Conservation (phyloP, 1,284 basidiomycete species). For the Trichosporon coremiiforme region DNA sequence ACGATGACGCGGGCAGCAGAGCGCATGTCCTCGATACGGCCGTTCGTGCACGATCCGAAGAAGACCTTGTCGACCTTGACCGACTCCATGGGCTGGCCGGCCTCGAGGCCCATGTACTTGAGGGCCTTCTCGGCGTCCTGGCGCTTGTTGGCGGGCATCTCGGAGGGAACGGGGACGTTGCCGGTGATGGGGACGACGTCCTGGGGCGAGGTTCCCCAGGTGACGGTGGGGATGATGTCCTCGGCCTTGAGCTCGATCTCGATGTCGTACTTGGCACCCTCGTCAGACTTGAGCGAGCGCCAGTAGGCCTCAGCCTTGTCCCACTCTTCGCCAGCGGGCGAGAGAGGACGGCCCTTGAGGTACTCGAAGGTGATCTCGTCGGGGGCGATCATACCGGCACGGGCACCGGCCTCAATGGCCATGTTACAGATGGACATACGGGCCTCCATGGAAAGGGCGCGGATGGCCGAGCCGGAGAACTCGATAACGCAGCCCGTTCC, state of each 20-base stretch:
- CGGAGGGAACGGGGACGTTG: slow-evolving; percentile 75
- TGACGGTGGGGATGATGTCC: slow-evolving; percentile 91
- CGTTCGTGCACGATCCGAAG: slow-evolving; percentile 96
- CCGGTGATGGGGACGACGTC: slow-evolving; percentile 88
- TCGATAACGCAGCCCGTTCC: slow-evolving; percentile 93
- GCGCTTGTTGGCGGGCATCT: slow-evolving; percentile 69
- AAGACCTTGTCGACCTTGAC: slow-evolving; percentile 90
- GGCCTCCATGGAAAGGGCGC: slow-evolving; percentile 89
- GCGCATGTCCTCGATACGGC: slow-evolving; percentile 91
- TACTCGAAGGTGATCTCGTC: slow-evolving; percentile 89
- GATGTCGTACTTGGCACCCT: slow-evolving; percentile 85
- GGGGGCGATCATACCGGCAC: slow-evolving; percentile 93
- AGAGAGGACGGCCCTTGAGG: slow-evolving; percentile 79
- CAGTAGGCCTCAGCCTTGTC: slow-evolving; percentile 85
- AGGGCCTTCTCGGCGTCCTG: slow-evolving; percentile 78
- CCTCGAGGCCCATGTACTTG: slow-evolving; percentile 85
- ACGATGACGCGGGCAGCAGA: slow-evolving; percentile 82
- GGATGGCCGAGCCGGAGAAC: slow-evolving; percentile 88
- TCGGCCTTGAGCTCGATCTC: slow-evolving; percentile 82
- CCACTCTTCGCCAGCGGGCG: slow-evolving; percentile 78
- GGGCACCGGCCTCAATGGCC: slow-evolving; percentile 94
- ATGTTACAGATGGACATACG: slow-evolving; percentile 98
- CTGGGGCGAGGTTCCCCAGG: slow-evolving; percentile 95
- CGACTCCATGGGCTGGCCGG: slow-evolving; percentile 82
- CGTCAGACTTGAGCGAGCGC: slow-evolving; percentile 80